Evolutionary conservation across 352 stramenopile species (phyloP), one percentile per base, ranked within the genome.

Genomic region (Pythium rhizo-oryzae): DNA sequence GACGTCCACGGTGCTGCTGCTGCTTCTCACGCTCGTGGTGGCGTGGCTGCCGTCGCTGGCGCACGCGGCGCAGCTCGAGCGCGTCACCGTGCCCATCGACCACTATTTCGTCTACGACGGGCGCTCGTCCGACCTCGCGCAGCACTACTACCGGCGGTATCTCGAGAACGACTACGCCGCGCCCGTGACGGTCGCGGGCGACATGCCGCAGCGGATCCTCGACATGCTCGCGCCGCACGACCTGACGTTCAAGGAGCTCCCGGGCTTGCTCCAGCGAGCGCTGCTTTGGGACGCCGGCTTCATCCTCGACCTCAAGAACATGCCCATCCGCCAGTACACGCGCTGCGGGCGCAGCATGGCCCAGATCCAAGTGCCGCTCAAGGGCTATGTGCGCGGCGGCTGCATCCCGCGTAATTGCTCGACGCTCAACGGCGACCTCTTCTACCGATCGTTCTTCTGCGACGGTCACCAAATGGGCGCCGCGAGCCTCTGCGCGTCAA

Each of bases 71-170:
- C 51, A 49, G 15, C 35, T 67, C n/a, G 70, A 82, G 24, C 39
- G 33, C 46, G 35, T 61, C 15, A 19, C 23, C 46, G 55, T 69
- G 35, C 61, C 67, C n/a, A 30, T 65, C 15, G 67, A 69, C 61
- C 47, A 66, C 65, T 67, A 67, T 30, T 75, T 75, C n/a, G 46
- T 68, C 23, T 75, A 69, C 63, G 63, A 75, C 57, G 69, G 69
- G 12, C 41, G 46, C 39, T 62, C 69, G n/a, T 75, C 69, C 39
- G 69, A 75, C 33, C 63, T 75, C 62, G 69, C 58, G 41, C 69
- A 75, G 63, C 69, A 75, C 53, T 75, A 52, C 33, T 75, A 75
- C 55, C 61, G 57, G 1, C 69, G 69, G 0, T 67, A 55, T 16
- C 23, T 72, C 15, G 59, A 62, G 43, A 72, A 72, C 44, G 59